Evolutionary conservation across 495 filamentous ascomycete genomes (phyloP).

Genomic region (Endocarpon pusillum): DNA sequence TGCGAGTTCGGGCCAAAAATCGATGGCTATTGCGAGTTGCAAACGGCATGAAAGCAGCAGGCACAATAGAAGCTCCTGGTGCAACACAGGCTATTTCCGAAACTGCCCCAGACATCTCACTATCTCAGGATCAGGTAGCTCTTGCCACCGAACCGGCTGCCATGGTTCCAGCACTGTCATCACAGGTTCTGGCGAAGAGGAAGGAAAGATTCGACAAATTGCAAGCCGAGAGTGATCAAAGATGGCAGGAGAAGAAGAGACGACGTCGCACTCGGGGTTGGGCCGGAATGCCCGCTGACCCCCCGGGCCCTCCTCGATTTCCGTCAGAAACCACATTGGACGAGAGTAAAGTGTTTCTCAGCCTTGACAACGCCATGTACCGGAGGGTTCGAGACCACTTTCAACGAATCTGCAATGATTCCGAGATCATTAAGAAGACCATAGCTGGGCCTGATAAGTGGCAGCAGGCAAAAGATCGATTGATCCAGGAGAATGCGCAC

Average conservation of each 20-base stretch:
- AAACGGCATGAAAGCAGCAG: conserved; percentile 34
- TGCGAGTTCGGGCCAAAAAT: conserved; percentile 46
- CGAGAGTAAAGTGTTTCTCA: conserved; percentile 55
- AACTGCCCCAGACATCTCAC: conserved; percentile 3
- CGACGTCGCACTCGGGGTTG: conserved; percentile 53
- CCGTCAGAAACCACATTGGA: conserved; percentile 69
- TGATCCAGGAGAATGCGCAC: conserved; percentile 47
- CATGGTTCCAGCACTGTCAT: conserved; percentile 25
- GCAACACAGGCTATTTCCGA: background rate
- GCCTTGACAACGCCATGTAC: conserved; percentile 45
- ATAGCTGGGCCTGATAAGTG: conserved; percentile 52
- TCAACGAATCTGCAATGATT: conserved; percentile 45
- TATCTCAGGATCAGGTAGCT: conserved; percentile 9
- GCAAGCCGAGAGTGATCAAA: conserved; percentile 45
- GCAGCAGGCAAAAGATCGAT: conserved; percentile 50
- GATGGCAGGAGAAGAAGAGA: conserved; percentile 48
- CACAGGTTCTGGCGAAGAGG: conserved; percentile 36
- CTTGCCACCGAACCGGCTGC: conserved; percentile 23
- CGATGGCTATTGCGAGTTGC: conserved; percentile 44
- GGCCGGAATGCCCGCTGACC: conserved; percentile 58
- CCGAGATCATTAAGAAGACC: conserved; percentile 57
- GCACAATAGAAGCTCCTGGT: background rate
- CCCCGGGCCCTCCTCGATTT: conserved; percentile 56
- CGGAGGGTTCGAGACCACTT: conserved; percentile 47
- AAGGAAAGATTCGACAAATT: conserved; percentile 37